phyloP scores from a whole-genome alignment of 2,329 filamentous ascomycete genomes.

The Periconia sp. region DNA sequence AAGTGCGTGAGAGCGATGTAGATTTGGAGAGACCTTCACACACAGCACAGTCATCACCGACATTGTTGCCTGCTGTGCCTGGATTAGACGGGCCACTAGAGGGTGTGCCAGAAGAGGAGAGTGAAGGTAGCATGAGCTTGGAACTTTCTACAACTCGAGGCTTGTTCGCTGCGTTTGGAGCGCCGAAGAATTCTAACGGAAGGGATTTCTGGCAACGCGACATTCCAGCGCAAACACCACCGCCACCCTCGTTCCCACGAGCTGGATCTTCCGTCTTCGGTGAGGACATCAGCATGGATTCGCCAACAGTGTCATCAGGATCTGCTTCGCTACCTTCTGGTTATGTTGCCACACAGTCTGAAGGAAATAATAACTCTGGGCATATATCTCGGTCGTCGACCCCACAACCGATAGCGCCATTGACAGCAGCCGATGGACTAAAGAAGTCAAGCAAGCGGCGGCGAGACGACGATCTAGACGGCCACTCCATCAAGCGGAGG shows the following conservation, averaged over 20 bases:
- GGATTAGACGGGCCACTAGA: slow-evolving; percentile 66
- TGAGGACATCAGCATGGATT: slow-evolving; percentile 77
- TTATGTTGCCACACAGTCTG: slow-evolving; percentile 16
- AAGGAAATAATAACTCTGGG: slow-evolving; percentile 26
- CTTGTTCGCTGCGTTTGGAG: slow-evolving; percentile 73
- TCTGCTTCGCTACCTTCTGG: slow-evolving; percentile 27
- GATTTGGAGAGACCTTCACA: slow-evolving; percentile 59
- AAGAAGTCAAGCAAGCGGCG: slow-evolving; percentile 70
- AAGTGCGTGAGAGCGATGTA: slow-evolving; percentile 88
- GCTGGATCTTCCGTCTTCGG: slow-evolving; percentile 61
- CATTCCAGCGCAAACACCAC: slow-evolving; percentile 61
- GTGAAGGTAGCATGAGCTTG: slow-evolving; percentile 63
- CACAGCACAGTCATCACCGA: slow-evolving; percentile 73
- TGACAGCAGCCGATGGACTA: slow-evolving; percentile 48
- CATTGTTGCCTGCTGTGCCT: slow-evolving; percentile 62
- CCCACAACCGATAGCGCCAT: slow-evolving; percentile 44
- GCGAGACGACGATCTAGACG: slow-evolving; percentile 89
- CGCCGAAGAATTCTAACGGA: slow-evolving; percentile 70
- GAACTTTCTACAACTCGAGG: slow-evolving; percentile 48
- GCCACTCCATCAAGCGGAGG: slow-evolving; percentile 84
- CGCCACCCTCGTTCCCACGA: slow-evolving; percentile 63
- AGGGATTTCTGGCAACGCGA: slow-evolving; percentile 81
- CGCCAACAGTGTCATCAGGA: slow-evolving; percentile 53
- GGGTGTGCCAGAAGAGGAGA: slow-evolving; percentile 69
- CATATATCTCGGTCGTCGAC: slow-evolving; percentile 45